phyloP scores from a whole-genome alignment of 176 grass and related monocot genomes.

The Lolium rigidum region DNA sequence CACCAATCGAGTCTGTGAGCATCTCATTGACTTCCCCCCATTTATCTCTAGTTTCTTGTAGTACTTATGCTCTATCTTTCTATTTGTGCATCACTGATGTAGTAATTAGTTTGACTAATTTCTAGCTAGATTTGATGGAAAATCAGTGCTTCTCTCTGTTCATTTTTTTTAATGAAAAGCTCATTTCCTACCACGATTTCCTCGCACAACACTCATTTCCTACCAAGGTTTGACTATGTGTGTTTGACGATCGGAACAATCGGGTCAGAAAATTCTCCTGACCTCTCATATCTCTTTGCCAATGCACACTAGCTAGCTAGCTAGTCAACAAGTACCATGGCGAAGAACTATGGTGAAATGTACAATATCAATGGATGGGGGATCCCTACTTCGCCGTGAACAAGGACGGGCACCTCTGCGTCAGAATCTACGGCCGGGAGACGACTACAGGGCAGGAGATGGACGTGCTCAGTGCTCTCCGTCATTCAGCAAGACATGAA shows the following conservation, averaged over 20 bases:
- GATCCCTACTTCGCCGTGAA: conserved; percentile 47
- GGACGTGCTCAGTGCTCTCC: conserved; percentile 26
- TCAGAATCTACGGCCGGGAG: conserved; percentile 1
- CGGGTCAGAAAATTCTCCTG: no score
- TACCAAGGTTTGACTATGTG: no score
- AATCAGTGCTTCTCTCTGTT: no score
- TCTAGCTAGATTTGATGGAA: no score
- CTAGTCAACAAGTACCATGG: not conserved
- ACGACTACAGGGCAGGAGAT: conserved; percentile 12
- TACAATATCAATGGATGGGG: conserved; percentile 48
- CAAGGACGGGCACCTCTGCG: conserved; percentile 24
- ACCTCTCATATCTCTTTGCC: no score
- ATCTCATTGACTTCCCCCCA: no score
- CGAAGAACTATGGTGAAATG: conserved; percentile 5
- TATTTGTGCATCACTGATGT: not conserved
- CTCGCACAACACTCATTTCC: no score
- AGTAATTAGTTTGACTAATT: not conserved
- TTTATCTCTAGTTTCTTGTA: no score
- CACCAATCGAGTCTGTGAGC: no score
- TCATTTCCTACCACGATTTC: no score
- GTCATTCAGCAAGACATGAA: not conserved
- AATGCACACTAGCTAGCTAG: not conserved
- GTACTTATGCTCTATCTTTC: not conserved
- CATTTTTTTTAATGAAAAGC: no score
- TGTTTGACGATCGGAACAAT: no score